These are phyloP conservation scores for Nicotiana rustica DNA, from an alignment of 305 asterid genomes.

Conservation along the genomic window DNA sequence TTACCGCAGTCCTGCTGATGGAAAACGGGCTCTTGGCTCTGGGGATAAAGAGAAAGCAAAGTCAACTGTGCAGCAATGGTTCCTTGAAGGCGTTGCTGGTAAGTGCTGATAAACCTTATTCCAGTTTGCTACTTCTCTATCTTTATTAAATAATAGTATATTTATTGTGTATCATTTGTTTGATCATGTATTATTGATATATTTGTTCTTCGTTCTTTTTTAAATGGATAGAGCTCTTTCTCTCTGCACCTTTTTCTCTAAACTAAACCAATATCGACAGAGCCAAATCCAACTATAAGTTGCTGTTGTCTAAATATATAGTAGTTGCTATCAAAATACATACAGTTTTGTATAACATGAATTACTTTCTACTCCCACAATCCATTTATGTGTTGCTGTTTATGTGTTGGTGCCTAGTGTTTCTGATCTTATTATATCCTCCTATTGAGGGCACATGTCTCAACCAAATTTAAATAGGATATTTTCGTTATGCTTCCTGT, in stretches of 20 bases:
- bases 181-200: not conserved
- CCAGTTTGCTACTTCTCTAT: not conserved
- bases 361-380: not conserved
- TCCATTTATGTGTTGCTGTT: not conserved
- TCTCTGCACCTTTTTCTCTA: not conserved
- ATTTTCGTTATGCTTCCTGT: not conserved
- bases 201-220: not conserved
- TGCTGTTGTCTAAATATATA: not conserved
- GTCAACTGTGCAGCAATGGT: conserved; percentile 85
- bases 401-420: not conserved
- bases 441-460: not conserved
- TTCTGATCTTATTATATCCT: not conserved
- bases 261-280: not conserved
- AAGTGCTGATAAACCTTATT: conserved; percentile 23
- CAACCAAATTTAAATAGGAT: not conserved
- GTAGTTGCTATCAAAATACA: not conserved
- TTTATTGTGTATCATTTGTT: not conserved
- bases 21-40: conserved; percentile 59
- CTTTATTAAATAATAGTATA: not conserved
- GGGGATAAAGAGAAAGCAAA: conserved; percentile 59
- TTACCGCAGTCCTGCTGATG: conserved; percentile 38
- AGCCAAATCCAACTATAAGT: not conserved
- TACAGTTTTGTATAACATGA: not conserved
- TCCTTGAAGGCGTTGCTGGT: conserved; percentile 97
- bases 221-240: not conserved